Evolutionary conservation across 129 eudicot species (phyloP).

Genomic region (Flaveria robusta): DNA sequence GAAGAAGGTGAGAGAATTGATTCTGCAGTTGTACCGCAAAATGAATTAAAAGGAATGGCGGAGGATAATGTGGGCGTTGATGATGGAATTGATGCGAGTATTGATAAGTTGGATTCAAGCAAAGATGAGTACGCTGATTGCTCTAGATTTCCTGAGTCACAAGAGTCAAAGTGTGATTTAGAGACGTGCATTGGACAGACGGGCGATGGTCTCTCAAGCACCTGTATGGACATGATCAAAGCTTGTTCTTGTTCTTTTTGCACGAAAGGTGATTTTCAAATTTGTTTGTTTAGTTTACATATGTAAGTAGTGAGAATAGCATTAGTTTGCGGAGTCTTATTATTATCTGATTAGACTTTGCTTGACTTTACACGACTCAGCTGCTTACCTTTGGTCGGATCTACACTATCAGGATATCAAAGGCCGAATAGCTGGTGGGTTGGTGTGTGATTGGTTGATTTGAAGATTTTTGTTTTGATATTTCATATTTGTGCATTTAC

Average conservation of each 20-base stretch:
- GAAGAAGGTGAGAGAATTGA: conserved; percentile 39
- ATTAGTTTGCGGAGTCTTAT: background rate
- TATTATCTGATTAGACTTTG: conserved; percentile 28
- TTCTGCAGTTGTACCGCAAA: conserved; percentile 29
- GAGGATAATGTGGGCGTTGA: conserved; percentile 29
- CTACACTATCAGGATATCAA: conserved; percentile 84
- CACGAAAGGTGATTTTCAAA: conserved; percentile 59
- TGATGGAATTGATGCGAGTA: conserved; percentile 40
- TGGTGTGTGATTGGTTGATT: conserved; percentile 5
- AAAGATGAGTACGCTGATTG: conserved; percentile 48
- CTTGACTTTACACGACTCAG: conserved; percentile 47
- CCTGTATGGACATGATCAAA: conserved; percentile 50
- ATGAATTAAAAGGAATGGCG: conserved; percentile 13
- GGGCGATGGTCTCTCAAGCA: conserved; percentile 48
- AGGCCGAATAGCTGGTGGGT: conserved; percentile 81
- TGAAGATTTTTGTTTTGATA: conserved; percentile 8
- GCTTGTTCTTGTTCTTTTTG: conserved; percentile 88
- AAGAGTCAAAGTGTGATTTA: conserved; percentile 59
- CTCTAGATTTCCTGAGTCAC: conserved; percentile 55
- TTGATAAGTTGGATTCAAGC: conserved; percentile 40
- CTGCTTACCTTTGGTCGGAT: conserved; percentile 88
- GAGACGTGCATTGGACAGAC: conserved; percentile 51
- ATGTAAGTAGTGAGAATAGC: conserved; percentile 2
- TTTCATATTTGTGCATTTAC: background rate
- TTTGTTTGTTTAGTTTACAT: background rate